phyloP scores from a whole-genome alignment of 495 filamentous ascomycete genomes.

The Penicillium steckii region DNA sequence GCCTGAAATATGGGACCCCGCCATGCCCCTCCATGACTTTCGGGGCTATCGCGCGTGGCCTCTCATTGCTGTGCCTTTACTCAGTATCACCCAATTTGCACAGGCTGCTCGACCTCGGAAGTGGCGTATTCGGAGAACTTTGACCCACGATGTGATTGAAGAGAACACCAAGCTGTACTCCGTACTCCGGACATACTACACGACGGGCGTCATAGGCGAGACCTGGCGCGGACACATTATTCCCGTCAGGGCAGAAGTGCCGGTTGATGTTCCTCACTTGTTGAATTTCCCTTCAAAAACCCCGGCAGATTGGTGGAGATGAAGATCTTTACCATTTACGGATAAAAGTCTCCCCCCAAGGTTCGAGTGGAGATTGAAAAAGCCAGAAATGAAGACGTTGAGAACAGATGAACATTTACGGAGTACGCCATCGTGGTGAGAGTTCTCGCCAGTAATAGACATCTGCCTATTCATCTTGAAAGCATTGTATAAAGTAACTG shows the following conservation, averaged over 20 bases:
- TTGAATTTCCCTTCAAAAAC: not conserved
- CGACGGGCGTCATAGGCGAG: not conserved
- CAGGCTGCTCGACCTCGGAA: not conserved
- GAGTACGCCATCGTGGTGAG: too few relatives aligned
- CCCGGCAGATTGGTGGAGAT: not conserved
- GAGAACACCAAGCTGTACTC: not conserved
- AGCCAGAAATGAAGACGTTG: not conserved
- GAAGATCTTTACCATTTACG: not conserved
- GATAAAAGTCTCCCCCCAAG: slow-evolving; percentile 1
- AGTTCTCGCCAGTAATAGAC: too few relatives aligned
- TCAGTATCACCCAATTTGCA: not conserved
- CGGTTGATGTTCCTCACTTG: not conserved
- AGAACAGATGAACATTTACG: not conserved
- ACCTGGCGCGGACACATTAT: not conserved
- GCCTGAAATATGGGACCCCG: not conserved
- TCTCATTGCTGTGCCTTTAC: not conserved
- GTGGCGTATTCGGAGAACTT: not conserved
- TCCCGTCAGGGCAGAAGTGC: not conserved
- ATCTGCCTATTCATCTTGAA: too few relatives aligned
- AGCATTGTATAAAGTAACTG: too few relatives aligned
- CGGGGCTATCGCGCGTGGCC: not conserved
- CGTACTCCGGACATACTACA: too few relatives aligned
- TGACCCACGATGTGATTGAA: not conserved
- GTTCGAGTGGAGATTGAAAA: not conserved
- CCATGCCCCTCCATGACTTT: not conserved